A percentile compares a stretch with the other conserved stretches of the same genome.
phyloP scores from a whole-genome alignment of 2,329 filamentous ascomycete species.

The Colletotrichum chlorophyti region DNA sequence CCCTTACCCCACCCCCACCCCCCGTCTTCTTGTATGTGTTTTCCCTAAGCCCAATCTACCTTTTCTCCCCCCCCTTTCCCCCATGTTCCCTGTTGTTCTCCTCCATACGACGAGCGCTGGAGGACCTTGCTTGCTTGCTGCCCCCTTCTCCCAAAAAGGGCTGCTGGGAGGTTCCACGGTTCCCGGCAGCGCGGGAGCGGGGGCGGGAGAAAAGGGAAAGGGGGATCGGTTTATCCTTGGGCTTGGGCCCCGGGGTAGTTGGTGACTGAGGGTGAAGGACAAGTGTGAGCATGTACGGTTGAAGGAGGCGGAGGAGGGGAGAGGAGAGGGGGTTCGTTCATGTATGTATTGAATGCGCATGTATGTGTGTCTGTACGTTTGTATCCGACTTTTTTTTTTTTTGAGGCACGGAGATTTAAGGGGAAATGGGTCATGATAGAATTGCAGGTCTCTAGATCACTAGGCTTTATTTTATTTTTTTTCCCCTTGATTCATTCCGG shows the following conservation, averaged over 20 bases:
- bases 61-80: no score
- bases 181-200: slow-evolving; percentile 22
- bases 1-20: no score
- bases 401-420: neutral
- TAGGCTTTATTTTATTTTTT: neutral
- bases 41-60: no score
- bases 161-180: slow-evolving; percentile 23
- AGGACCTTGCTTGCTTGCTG: no score
- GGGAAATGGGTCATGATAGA: slow-evolving; percentile 27
- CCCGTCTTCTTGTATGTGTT: no score
- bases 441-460: slow-evolving; percentile 23
- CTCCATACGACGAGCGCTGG: no score
- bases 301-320: neutral
- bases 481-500: neutral
- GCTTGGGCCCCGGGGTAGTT: neutral
- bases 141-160: slow-evolving; percentile 1
- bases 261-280: neutral
- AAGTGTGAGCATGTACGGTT: neutral
- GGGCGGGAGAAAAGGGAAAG: neutral
- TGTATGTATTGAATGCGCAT: neutral
- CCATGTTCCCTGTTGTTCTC: no score
- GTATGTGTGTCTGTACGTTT: neutral
- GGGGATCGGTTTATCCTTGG: neutral
- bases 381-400: slow-evolving; percentile 1
- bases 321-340: neutral